A percentile compares a stretch with the other conserved stretches of the same genome.
These are phyloP conservation scores for Fistulinella cinereoalba DNA, from an alignment of 1,284 basidiomycete species.

Conservation along the genomic window DNA sequence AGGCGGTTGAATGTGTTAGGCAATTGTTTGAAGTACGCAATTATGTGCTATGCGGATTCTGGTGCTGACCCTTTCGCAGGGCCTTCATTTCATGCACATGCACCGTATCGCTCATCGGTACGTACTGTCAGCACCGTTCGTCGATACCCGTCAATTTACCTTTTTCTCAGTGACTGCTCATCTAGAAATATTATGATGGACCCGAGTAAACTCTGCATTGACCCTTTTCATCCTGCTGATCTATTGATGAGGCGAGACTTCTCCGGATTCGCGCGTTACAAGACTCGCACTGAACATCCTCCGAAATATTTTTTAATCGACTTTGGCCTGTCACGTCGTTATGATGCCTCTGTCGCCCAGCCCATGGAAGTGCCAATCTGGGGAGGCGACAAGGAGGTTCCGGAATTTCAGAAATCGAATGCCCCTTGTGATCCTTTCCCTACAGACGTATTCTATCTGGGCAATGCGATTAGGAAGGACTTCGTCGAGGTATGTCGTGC, in stretches of 20 bases:
- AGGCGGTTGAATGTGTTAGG: slow-evolving; percentile 32
- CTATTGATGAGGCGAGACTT: slow-evolving; percentile 17
- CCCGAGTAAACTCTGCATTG: slow-evolving; percentile 23
- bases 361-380: slow-evolving; percentile 20
- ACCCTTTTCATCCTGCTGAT: slow-evolving; percentile 26
- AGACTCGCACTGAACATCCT: slow-evolving; percentile 30
- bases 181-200: slow-evolving; percentile 40
- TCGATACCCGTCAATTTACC: not conserved
- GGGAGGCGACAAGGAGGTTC: slow-evolving; percentile 27
- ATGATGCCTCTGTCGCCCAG: slow-evolving; percentile 13
- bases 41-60: accelerated
- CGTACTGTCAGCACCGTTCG: not conserved
- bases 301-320: slow-evolving; percentile 39
- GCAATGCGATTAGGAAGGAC: slow-evolving; percentile 30
- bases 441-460: slow-evolving; percentile 39
- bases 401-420: slow-evolving; percentile 18
- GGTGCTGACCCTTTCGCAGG: slow-evolving; percentile 3
- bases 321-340: slow-evolving; percentile 37
- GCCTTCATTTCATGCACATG: slow-evolving; percentile 22
- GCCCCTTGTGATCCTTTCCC: slow-evolving; percentile 34
- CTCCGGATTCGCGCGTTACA: slow-evolving; percentile 16
- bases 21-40: slow-evolving; percentile 38
- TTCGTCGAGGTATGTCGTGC: slow-evolving; percentile 28
- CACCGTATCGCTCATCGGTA: slow-evolving; percentile 23
- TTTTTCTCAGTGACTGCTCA: slow-evolving; percentile 9